Evolutionary conservation across 2,329 filamentous ascomycete genomes (phyloP), one percentile per base, ranked within the genome.

Genomic region (Ceratocystis albifundus): DNA sequence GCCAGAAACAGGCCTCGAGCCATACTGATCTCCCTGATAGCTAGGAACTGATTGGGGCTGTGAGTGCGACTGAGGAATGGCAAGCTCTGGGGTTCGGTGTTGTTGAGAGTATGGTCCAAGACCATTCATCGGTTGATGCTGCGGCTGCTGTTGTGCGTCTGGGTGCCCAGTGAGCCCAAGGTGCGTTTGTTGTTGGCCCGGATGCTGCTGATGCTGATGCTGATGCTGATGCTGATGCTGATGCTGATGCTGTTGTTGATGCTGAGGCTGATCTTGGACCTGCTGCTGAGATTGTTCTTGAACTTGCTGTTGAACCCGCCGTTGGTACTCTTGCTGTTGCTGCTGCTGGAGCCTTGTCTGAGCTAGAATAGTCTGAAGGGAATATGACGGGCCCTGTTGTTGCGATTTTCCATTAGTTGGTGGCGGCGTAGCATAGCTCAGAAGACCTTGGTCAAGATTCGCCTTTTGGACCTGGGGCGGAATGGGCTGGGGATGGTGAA

Each of bases 391-490:
- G 30, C 61, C 50, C 15, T 67, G 65, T 8, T 53, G 59, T n/a
- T 65, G 61, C 12, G 55, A 32, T 50, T 70, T 67, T 22, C 64
- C 48, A 20, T 65, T 65, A 22, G 61, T 68, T 2, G 69, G 69
- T 4, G 69, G 67, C 6, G 69, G 69, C 4, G 68, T 70, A 10
- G 69, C 68, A 48, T 69, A 70, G 44, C 67, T 69, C 2, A 68
- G 50, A 12, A 70, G 61, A 12, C 69, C 67, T 45, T 67, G 68
- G 30, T 69, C 65, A 25, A 69, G 41, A 66, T 82, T 74, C 5
- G 78, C 77, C 68, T 80, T 79, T 67, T 84, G 82, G 0, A 83
- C 80, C 61, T 83, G 80, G 5, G 81, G 82, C 32, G 82, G 82
- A 10, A 82, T 72, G 8, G 81, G 79, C 65, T 83, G 81, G 0